Evolutionary conservation across 345 rosid species (phyloP).

Genomic region (Lumnitzera littorea): DNA sequence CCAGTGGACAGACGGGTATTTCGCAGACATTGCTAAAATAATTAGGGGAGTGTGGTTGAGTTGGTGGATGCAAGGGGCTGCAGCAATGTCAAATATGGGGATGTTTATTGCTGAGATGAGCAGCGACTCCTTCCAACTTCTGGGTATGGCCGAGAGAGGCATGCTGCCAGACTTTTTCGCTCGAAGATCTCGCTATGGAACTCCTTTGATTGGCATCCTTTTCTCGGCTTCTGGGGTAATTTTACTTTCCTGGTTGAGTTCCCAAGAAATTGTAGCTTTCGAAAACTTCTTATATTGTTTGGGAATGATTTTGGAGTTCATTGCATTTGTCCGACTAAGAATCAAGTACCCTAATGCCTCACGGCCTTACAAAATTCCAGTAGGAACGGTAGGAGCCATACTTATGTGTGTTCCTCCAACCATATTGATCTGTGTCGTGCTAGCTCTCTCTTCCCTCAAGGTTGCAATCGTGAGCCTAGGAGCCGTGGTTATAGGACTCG

Average conservation of each 20-base stretch:
- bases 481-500: slow-evolving; percentile 46
- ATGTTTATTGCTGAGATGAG: slow-evolving; percentile 81
- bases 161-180: slow-evolving; percentile 66
- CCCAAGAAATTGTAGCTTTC: slow-evolving; percentile 64
- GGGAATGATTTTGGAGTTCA: slow-evolving; percentile 71
- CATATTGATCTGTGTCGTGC: slow-evolving; percentile 43
- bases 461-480: slow-evolving; percentile 44
- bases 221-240: slow-evolving; percentile 69
- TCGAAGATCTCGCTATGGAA: slow-evolving; percentile 53
- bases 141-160: slow-evolving; percentile 74
- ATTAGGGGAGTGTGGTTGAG: slow-evolving; percentile 67
- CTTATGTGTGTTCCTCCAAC: slow-evolving; percentile 67
- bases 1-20: slow-evolving; percentile 71
- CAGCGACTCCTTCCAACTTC: slow-evolving; percentile 74
- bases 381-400: slow-evolving; percentile 53
- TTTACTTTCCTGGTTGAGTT: slow-evolving; percentile 63
- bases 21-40: slow-evolving; percentile 55
- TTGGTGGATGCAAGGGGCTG: slow-evolving; percentile 76
- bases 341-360: slow-evolving; percentile 43
- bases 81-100: slow-evolving; percentile 66
- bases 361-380: slow-evolving; percentile 65
- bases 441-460: slow-evolving; percentile 54
- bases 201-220: slow-evolving; percentile 54
- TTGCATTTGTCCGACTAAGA: slow-evolving; percentile 50
- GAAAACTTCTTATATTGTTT: slow-evolving; percentile 70